phyloP scores from a whole-genome alignment of 192 early-diverging fungal genomes.

The Coemansia sp. region DNA sequence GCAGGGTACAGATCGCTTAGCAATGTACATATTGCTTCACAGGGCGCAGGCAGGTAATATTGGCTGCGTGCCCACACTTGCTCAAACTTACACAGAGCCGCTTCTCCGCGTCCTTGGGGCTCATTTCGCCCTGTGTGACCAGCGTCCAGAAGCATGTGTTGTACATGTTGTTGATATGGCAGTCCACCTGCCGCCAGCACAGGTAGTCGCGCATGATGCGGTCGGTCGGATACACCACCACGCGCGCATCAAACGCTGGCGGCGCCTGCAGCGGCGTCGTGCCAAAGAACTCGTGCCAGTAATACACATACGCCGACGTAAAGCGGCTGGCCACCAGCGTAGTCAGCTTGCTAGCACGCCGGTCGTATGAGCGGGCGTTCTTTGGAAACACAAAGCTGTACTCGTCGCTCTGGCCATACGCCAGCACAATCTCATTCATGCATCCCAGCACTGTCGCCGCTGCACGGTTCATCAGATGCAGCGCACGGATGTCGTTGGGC shows the following conservation, averaged over 20 bases:
- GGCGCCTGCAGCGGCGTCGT: constrained; percentile 66
- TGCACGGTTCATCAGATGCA: constrained; percentile 80
- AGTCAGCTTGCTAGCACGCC: constrained; percentile 79
- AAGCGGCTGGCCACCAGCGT: constrained; percentile 83
- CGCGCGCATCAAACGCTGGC: constrained; percentile 90
- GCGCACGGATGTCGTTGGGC: constrained; percentile 74
- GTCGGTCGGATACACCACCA: constrained; percentile 82
- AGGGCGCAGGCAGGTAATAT: not conserved
- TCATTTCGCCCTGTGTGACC: constrained; percentile 66
- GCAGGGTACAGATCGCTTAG: too few species aligned
- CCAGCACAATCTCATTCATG: constrained; percentile 74
- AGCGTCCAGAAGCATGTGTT: constrained; percentile 95
- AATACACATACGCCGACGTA: constrained; percentile 79
- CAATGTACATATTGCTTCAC: too few species aligned
- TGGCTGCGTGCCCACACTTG: constrained; percentile 6
- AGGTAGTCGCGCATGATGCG: constrained; percentile 89
- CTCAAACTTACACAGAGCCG: constrained; percentile 61
- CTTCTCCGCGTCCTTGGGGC: constrained; percentile 73
- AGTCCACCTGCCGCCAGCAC: constrained; percentile 92
- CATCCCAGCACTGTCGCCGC: constrained; percentile 79
- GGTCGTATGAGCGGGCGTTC: constrained; percentile 64
- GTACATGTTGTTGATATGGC: constrained; percentile 94
- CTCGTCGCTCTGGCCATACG: constrained; percentile 95
- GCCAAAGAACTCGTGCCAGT: constrained; percentile 76
- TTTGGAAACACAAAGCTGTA: constrained; percentile 78